Evolutionary conservation across 2,329 filamentous ascomycete genomes (phyloP), one percentile per base, ranked within the genome.

Genomic region (Elsinoe fawcettii): DNA sequence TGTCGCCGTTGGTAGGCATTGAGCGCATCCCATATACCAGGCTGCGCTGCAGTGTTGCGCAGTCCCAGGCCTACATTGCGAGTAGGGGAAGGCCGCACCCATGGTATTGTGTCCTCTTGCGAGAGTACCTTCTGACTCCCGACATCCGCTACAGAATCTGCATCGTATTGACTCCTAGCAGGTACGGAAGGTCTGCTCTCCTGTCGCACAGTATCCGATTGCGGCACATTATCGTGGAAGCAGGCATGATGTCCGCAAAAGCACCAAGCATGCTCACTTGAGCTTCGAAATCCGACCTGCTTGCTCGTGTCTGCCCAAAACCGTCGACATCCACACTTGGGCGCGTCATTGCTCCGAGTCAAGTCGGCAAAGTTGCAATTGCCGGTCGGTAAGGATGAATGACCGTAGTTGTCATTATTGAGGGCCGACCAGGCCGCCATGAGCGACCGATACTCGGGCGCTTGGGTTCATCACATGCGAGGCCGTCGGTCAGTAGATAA

Each of bases 241-340:
- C 79, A 81, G 5, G 78, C 78, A 72, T 82, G 79, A 66, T 82
- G 79, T 39, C 76, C 76, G 63, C 79, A 82, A 57, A 77, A 74
- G 67, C 79, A 82, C 68, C 66, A 74, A 2, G 74, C 69, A 61
- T 66, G 64, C 36, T 73, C 62, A 11, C 57, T 51, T 11, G 56
- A 51, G 23, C 63, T 64, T 55, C 67, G 60, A 46, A 66, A 57
- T 22, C 43, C 61, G 23, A 51, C 57, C 16, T 59, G 51, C 9
- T 54, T 54, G 11, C 54, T 58, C 11, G 56, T 60, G 57, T 69
- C 65, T 60, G 66, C 65, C 75, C 77, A 81, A 63, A 81, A 82
- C 55, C 77, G 73, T 58, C 72, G 71, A 66, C 79, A 82, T 44
- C 78, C 78, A 68, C 79, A 82, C 27, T 63, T 67, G 32, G 73